Evolutionary conservation across 2,329 filamentous ascomycete genomes (phyloP), one percentile per base, ranked within the genome.

Genomic region (Curvularia verruculosa): DNA sequence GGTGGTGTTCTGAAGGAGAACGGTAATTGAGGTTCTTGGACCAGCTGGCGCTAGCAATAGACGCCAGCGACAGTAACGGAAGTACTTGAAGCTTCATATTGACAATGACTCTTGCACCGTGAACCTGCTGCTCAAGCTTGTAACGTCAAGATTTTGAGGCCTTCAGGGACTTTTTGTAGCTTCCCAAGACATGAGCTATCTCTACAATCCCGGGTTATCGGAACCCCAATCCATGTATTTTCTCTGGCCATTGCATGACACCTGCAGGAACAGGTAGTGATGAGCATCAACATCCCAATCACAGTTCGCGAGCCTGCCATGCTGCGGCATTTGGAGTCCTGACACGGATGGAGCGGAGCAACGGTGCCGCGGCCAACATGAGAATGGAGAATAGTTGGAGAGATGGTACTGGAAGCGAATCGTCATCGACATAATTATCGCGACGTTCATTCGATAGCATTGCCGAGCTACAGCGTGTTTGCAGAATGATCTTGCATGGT

Each of bases 1-100:
- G 81, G 62, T 90, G 88, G 41, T 87, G 82, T 39, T 83, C 80
- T 1, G 88, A 90, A 5, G 88, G 87, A 65, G 84, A 88, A 48
- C 82, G 80, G 71, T 89, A 91, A 76, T 90, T 90, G 58, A 90
- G 71, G 69, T 90, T 90, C 58, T 68, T 69, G 2, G 69, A 68
- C 68, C 68, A 73, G 60, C 67, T 71, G 10, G 68, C 70, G 45
- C 56, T 64, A 34, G 60, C 60, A 12, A 62, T 36, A 12, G 64
- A 61, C 2, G 46, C 64, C 51, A 63, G 50, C 24, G 62, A 50
- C 37, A 68, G 51, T 9, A 67, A 44, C 9, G 63, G 60, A n/a
- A 73, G 61, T 37, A 66, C 34, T 46, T 69, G 68, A 55, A 68
- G 60, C 54, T 66, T 72, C 70, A 73, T 73, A 15, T 46, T 64